Percentiles rank a stretch among this genome's conserved stretches.
Conservation (phyloP, 768 basidiomycete species). For the Russula virescens region DNA sequence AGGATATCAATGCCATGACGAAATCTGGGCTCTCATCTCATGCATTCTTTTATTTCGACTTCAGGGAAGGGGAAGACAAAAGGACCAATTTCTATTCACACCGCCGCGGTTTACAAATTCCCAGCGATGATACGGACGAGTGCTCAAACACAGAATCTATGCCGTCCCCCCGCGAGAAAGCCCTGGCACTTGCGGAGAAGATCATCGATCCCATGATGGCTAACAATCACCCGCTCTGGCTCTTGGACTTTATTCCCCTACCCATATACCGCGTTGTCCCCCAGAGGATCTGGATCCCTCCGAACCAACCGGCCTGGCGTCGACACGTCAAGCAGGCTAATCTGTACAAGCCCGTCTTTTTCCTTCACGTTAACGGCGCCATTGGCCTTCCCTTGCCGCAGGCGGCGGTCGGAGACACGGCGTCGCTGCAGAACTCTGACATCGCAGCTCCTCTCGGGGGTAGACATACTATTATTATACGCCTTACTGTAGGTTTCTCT, state of each 20-base stretch:
- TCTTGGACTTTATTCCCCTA: slow-evolving; percentile 10
- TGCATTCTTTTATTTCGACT: too few species aligned
- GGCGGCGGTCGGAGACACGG: slow-evolving; percentile 5
- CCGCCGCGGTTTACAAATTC: too few species aligned
- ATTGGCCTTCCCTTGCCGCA: slow-evolving; percentile 10
- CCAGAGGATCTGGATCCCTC: slow-evolving; percentile 17
- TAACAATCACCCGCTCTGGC: slow-evolving; percentile 6
- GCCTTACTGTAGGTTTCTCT: slow-evolving; percentile 3
- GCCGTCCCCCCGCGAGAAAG: too few species aligned
- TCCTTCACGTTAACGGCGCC: slow-evolving; percentile 8
- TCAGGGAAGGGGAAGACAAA: too few species aligned
- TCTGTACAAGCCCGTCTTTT: slow-evolving; percentile 19
- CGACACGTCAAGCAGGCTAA: slow-evolving; percentile 17
- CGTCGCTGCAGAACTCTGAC: background rate
- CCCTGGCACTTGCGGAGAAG: too few species aligned
- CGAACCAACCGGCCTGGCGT: slow-evolving; percentile 19
- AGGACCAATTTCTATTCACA: too few species aligned
- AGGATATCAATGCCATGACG: too few species aligned
- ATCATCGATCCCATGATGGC: too few species aligned
- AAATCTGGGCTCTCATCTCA: too few species aligned
- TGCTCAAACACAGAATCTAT: too few species aligned
- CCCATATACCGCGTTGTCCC: background rate
- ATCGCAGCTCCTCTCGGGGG: slow-evolving; percentile 12
- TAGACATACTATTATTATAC: slow-evolving; percentile 15
- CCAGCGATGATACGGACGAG: too few species aligned